These are phyloP conservation scores for Pythium brassicae DNA, from an alignment of 352 stramenopile genomes.

Conservation along the genomic window DNA sequence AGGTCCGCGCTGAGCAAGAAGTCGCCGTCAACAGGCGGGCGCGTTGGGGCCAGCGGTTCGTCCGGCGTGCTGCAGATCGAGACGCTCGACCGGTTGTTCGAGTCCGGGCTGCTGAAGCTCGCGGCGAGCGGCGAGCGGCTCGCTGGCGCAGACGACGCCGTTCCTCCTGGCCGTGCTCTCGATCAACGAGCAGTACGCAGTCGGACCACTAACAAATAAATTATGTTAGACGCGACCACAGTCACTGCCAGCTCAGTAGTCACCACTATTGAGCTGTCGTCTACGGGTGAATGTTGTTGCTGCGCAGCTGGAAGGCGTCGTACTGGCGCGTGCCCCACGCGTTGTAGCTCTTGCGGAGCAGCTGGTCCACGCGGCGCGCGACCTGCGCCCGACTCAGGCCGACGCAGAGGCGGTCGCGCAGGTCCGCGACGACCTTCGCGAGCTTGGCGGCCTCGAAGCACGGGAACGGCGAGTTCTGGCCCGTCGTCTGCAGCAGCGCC, in stretches of 20 bases:
- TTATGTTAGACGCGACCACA: too few species aligned
- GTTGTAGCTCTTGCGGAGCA: constrained; percentile 88
- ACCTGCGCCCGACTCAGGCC: constrained; percentile 63
- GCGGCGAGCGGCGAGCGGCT: constrained; percentile 22
- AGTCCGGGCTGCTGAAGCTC: constrained; percentile 42
- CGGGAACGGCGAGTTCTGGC: constrained; percentile 92
- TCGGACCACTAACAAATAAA: too few species aligned
- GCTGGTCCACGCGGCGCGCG: constrained; percentile 63
- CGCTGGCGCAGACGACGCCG: constrained; percentile 29
- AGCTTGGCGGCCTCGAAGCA: constrained; percentile 86
- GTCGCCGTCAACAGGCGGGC: neutral
- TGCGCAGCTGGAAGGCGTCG: constrained; percentile 86
- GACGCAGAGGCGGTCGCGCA: constrained; percentile 66
- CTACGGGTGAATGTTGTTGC: constrained; percentile 87
- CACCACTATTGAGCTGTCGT: neutral
- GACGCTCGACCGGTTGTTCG: constrained; percentile 56
- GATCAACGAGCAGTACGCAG: constrained; percentile 47
- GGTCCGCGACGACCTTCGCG: constrained; percentile 50
- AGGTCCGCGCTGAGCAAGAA: constrained; percentile 40
- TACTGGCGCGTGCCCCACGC: constrained; percentile 87
- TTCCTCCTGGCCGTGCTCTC: constrained; percentile 52
- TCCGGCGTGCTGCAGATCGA: constrained; percentile 25
- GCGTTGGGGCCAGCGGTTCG: neutral
- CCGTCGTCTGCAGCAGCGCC: constrained; percentile 94
- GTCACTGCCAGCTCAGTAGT: too few species aligned